These are phyloP conservation scores for Cyclotella baltica DNA, from an alignment of 108 stramenopile species.

Conservation along the genomic window DNA sequence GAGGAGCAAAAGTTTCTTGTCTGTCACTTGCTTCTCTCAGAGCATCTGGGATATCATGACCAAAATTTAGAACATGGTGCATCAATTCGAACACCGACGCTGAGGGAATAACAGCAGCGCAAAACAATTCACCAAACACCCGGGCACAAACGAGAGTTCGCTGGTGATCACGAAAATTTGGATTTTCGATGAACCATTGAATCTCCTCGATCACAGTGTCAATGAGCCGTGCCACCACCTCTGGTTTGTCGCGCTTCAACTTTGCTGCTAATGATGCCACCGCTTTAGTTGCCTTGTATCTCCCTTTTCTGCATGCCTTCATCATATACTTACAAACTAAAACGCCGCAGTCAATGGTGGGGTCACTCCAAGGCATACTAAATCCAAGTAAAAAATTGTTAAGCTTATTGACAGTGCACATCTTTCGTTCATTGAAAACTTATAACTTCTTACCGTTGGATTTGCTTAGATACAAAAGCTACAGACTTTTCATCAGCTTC, in stretches of 20 bases:
- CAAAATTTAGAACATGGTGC: conserved; percentile 87
- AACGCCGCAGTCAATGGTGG: conserved; percentile 70
- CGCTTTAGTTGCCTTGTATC: conserved; percentile 82
- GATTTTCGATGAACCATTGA: conserved; percentile 87
- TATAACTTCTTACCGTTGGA: conserved; percentile 56
- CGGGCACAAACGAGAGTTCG: conserved; percentile 86
- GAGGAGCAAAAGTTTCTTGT: conserved; percentile 41
- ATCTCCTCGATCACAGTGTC: conserved; percentile 91
- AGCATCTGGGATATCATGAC: conserved; percentile 91
- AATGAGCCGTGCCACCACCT: conserved; percentile 79
- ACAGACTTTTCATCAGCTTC: conserved; percentile 66
- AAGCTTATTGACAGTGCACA: background rate
- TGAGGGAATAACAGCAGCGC: conserved; percentile 71
- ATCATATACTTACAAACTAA: conserved; percentile 83
- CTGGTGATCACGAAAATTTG: conserved; percentile 86
- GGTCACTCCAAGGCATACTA: conserved; percentile 88
- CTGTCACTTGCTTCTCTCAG: conserved; percentile 65
- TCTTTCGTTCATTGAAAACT: background rate
- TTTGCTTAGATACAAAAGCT: conserved; percentile 84
- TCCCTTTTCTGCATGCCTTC: conserved; percentile 87
- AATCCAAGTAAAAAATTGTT: background rate
- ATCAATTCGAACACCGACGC: conserved; percentile 81
- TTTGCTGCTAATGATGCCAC: conserved; percentile 85
- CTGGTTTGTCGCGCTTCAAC: conserved; percentile 70
- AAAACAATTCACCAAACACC: conserved; percentile 89